Conservation (phyloP, 352 stramenopile genomes). For the Globisporangium barbulae region DNA sequence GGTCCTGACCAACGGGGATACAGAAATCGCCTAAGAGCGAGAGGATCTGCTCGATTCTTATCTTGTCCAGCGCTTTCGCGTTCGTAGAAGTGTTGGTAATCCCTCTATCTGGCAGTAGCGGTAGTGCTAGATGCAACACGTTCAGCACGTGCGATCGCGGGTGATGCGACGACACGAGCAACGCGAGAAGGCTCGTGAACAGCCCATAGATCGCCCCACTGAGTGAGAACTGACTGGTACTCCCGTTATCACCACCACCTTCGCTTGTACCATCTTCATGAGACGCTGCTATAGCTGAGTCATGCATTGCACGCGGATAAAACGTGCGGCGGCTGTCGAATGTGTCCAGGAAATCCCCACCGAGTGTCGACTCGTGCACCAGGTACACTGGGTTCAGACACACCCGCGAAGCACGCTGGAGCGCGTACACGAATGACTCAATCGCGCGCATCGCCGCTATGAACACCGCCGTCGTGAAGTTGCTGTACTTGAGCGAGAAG, state of each 20-base stretch:
- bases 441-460: slow-evolving; percentile 62
- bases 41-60: slow-evolving; percentile 40
- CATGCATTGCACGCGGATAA: slow-evolving; percentile 30
- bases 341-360: slow-evolving; percentile 23
- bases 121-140: slow-evolving; percentile 34
- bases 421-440: slow-evolving; percentile 50
- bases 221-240: slow-evolving; percentile 30
- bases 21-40: slow-evolving; percentile 34
- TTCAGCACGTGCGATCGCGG: slow-evolving; percentile 63
- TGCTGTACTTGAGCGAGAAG: slow-evolving; percentile 49
- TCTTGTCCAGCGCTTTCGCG: slow-evolving; percentile 31
- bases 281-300: slow-evolving; percentile 4
- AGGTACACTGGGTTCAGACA: slow-evolving; percentile 50
- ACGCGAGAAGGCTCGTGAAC: slow-evolving; percentile 45
- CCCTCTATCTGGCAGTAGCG: slow-evolving; percentile 25
- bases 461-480: slow-evolving; percentile 41
- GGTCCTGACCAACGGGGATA: slow-evolving; percentile 7
- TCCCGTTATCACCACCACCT: neutral
- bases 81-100: neutral
- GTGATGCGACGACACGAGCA: slow-evolving; percentile 40
- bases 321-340: slow-evolving; percentile 28
- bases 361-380: slow-evolving; percentile 25
- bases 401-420: slow-evolving; percentile 25
- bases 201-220: slow-evolving; percentile 38
- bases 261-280: neutral